Evolutionary conservation across 495 filamentous ascomycete genomes (phyloP), one percentile per base, ranked within the genome.

Genomic region (Aspergillus sclerotioniger): DNA sequence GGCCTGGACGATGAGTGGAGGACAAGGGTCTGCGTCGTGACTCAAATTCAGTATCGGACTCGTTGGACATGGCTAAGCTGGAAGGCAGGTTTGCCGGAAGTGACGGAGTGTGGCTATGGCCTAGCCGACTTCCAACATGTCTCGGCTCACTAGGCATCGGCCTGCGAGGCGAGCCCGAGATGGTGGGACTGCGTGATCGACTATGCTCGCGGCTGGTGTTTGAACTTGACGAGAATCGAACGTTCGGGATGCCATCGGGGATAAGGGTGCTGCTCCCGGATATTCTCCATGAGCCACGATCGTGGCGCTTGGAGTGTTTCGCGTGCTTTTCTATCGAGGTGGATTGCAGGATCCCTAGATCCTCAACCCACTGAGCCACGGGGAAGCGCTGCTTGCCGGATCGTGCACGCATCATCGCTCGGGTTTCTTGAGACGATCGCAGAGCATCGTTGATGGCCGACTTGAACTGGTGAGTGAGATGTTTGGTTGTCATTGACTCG

Each of bases 311-410:
- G 28, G 47, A 50, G 47, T 50, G 13, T 25, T 50, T 50, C 47
- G 7, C 28, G 37, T 76, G 73, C 19, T 75, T 65, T 8, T 48
- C 77, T 76, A 81, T 77, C 2, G 78, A 74, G 3, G 80, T 82
- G 21, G 75, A 73, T 60, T 87, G 82, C 19, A 87, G 73, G 17
- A 79, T 79, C 33, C 84, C 84, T 20, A 87, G 61, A 61, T 83
- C 79, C 61, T 84, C 78, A 17, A 85, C 68, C 84, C 84, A 87
- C 54, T 86, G 83, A 2, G 80, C 82, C 12, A 87, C 86, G 6
- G 88, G 88, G 72, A 90, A 91, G 8, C 88, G 80, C 63, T 91
- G 87, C 65, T 85, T 85, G 4, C 85, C 86, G 17, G 86, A 88
- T 35, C 86, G 78, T 29, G 88, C 88, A 54, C 88, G 77, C 88